Evolutionary conservation across 1,284 basidiomycete species (phyloP).

Genomic region (Sparassis latifolia): DNA sequence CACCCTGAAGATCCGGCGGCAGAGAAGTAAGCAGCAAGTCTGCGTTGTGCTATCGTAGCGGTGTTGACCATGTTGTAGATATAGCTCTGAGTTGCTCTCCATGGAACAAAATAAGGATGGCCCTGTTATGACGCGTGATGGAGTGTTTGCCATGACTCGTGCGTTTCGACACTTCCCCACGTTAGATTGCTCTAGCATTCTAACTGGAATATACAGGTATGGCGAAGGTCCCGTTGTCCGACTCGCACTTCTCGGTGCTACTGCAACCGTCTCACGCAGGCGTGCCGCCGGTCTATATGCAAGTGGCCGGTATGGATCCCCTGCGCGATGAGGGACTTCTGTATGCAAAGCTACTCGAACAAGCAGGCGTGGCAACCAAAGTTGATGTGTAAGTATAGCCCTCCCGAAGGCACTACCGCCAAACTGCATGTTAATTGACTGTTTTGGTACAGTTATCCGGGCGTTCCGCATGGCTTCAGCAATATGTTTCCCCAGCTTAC

Average conservation of each 20-base stretch:
- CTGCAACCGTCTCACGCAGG: conserved; percentile 11
- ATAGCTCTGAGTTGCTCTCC: conserved; percentile 15
- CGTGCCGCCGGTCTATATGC: conserved; percentile 17
- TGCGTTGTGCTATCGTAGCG: too few species aligned
- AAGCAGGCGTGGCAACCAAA: conserved; percentile 12
- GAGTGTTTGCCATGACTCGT: background rate
- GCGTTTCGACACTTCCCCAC: background rate
- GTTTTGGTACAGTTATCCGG: conserved; percentile 6
- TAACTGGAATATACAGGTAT: background rate
- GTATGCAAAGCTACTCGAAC: conserved; percentile 15
- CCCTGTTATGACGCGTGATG: conserved; percentile 3
- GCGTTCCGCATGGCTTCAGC: conserved; percentile 10
- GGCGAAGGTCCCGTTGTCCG: background rate
- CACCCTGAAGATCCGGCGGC: conserved; percentile 6
- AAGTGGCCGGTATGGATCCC: conserved; percentile 14
- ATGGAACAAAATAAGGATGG: conserved; percentile 16
- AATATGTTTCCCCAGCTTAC: background rate
- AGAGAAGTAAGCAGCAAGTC: background rate
- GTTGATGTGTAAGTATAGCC: conserved; percentile 12
- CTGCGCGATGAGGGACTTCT: conserved; percentile 19
- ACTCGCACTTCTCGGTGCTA: conserved; percentile 12
- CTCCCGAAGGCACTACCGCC: background rate
- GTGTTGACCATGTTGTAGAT: conserved; percentile 5
- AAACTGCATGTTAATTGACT: background rate
- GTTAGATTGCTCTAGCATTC: too few species aligned